Evolutionary conservation across 2,329 filamentous ascomycete species (phyloP), one percentile per base, ranked within the genome.

Genomic region (Colletotrichum cordylinicola): DNA sequence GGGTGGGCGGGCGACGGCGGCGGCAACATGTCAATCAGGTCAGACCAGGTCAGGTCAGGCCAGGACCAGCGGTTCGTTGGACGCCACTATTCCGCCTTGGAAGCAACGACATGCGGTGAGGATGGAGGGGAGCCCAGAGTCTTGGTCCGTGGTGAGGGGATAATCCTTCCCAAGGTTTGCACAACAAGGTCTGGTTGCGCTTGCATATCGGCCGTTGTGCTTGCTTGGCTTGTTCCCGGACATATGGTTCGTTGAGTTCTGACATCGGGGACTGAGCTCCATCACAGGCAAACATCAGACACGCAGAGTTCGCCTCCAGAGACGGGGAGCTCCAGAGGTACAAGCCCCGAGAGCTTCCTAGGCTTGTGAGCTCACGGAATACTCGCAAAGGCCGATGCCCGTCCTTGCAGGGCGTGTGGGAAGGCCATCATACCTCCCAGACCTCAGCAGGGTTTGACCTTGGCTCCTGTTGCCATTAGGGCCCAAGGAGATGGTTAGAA

Each of bases 401-500:
- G 74, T 74, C 43, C 58, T 69, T 68, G 74, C 74, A 60, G 72
- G 56, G 31, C 21, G 52, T 67, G 43, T 66, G 72, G 31, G 72
- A 62, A 52, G 43, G 37, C n/a, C 21, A 33, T 13, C 33, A 27
- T 18, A 27, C 3, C 27, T 43, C 69, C 31, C 58, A 31, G 55
- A 64, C 43, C 37, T 67, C 58, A 69, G 70, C 74, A 76, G 74
- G 68, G 74, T 67, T 68, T 74, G 71, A 33, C 74, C 74, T 69
- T 68, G 74, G 35, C 48, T 65, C 62, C 13, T 39, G n/a, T 52
- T 52, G n/a, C 43, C 43, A 52, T 21, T 69, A 76, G 74, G 70
- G 56, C 74, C 74, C 74, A 69, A 65, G 64, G 74, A 69, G 64
- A 74, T 27, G 74, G 74, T 76, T 69, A 74, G 70, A 35, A 74